These are phyloP conservation scores for Dactylella cylindrospora DNA, from an alignment of 2,329 filamentous ascomycete genomes.

Conservation along the genomic window DNA sequence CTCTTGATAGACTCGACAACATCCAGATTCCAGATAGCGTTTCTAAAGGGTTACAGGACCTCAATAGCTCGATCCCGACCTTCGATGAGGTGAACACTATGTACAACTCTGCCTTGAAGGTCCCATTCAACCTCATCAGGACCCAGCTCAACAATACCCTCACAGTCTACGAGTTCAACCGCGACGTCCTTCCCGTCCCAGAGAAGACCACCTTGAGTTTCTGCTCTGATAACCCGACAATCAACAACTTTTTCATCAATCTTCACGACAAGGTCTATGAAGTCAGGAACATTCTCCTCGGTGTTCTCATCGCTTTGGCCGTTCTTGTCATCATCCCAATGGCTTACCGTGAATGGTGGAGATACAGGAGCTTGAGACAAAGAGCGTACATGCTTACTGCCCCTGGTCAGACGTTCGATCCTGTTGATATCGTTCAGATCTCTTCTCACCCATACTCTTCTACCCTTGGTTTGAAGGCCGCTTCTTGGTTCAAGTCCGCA, in stretches of 20 bases:
- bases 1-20: slow-evolving; percentile 66
- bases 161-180: slow-evolving; percentile 74
- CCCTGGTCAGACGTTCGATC: slow-evolving; percentile 64
- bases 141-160: slow-evolving; percentile 70
- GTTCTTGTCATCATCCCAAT: slow-evolving; percentile 74
- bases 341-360: slow-evolving; percentile 75
- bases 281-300: slow-evolving; percentile 74
- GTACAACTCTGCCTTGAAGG: slow-evolving; percentile 65
- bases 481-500: slow-evolving; percentile 64
- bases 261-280: slow-evolving; percentile 67
- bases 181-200: slow-evolving; percentile 76
- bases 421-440: slow-evolving; percentile 86
- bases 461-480: slow-evolving; percentile 68
- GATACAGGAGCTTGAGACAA: slow-evolving; percentile 72
- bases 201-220: slow-evolving; percentile 80
- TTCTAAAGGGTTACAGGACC: slow-evolving; percentile 61
- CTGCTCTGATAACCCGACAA: slow-evolving; percentile 79
- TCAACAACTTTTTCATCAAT: slow-evolving; percentile 78
- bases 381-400: slow-evolving; percentile 67
- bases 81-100: slow-evolving; percentile 85
- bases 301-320: slow-evolving; percentile 70
- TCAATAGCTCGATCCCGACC: slow-evolving; percentile 77
- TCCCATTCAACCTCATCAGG: slow-evolving; percentile 75
- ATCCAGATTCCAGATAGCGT: slow-evolving; percentile 67
- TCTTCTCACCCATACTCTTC: slow-evolving; percentile 77